These are phyloP conservation scores for Glycine latifolia DNA, from an alignment of 306 rosid genomes.

Conservation along the genomic window DNA sequence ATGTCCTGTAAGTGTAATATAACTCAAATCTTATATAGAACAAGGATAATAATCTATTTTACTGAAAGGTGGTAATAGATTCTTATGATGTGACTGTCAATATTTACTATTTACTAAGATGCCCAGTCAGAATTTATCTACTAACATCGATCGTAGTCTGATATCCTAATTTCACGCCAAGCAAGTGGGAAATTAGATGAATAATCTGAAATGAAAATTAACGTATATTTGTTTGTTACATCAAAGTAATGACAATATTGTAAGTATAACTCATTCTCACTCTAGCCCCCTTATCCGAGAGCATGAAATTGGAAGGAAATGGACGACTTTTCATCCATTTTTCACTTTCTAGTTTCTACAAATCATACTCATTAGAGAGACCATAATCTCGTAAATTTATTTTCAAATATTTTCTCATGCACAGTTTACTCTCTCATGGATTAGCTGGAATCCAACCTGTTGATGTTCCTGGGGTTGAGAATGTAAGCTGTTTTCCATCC, in stretches of 20 bases:
- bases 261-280: conserved; percentile 1
- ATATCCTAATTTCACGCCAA: conserved; percentile 7
- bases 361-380: background rate
- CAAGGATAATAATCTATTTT: too few species aligned
- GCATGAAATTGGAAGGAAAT: background rate
- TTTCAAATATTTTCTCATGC: conserved; percentile 31
- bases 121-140: conserved; percentile 17
- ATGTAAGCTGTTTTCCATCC: conserved; percentile 54
- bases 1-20: background rate
- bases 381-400: conserved; percentile 23
- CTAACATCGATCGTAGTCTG: background rate
- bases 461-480: conserved; percentile 64
- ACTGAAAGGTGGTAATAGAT: conserved; percentile 18
- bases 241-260: background rate
- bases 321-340: conserved; percentile 24
- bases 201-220: background rate
- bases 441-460: conserved; percentile 78
- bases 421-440: conserved; percentile 70
- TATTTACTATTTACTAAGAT: background rate
- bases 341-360: background rate
- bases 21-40: background rate
- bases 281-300: background rate
- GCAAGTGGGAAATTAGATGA: conserved; percentile 28
- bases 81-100: background rate
- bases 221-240: conserved; percentile 12